These are phyloP conservation scores for Harrya chromipes DNA, from an alignment of 768 basidiomycete species.

Conservation along the genomic window DNA sequence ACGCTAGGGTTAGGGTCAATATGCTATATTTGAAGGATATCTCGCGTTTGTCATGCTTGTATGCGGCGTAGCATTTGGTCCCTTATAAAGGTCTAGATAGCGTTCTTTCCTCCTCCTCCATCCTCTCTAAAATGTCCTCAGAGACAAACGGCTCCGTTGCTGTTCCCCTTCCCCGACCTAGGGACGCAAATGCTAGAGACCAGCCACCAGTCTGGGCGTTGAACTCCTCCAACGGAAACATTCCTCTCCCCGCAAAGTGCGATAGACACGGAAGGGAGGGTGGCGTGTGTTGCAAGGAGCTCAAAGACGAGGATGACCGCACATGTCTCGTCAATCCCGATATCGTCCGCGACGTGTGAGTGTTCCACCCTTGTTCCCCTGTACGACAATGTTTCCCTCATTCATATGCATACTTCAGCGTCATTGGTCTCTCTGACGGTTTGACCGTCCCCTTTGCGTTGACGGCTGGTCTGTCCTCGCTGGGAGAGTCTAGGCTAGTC, in stretches of 20 bases:
- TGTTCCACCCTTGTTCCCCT: not conserved
- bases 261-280: constrained; percentile 48
- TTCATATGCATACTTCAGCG: constrained; percentile 38
- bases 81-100: constrained; percentile 8
- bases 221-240: constrained; percentile 38
- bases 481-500: constrained; percentile 89
- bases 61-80: not conserved
- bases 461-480: constrained; percentile 82
- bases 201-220: constrained; percentile 69
- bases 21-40: not conserved
- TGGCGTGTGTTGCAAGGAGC: constrained; percentile 86
- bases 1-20: constrained; percentile 12
- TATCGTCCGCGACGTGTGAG: constrained; percentile 82
- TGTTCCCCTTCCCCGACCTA: constrained; percentile 21
- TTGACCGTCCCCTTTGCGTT: constrained; percentile 91
- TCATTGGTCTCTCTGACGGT: constrained; percentile 89
- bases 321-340: constrained; percentile 78
- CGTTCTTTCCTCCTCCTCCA: not conserved
- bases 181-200: constrained; percentile 7
- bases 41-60: too few species aligned
- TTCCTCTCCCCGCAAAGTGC: constrained; percentile 58
- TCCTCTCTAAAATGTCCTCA: constrained; percentile 17
- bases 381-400: not conserved
- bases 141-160: constrained; percentile 8
- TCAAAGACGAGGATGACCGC: constrained; percentile 76